Conservation (phyloP, 1,139 yeast species). For the Blastobotrys petasosporus region DNA sequence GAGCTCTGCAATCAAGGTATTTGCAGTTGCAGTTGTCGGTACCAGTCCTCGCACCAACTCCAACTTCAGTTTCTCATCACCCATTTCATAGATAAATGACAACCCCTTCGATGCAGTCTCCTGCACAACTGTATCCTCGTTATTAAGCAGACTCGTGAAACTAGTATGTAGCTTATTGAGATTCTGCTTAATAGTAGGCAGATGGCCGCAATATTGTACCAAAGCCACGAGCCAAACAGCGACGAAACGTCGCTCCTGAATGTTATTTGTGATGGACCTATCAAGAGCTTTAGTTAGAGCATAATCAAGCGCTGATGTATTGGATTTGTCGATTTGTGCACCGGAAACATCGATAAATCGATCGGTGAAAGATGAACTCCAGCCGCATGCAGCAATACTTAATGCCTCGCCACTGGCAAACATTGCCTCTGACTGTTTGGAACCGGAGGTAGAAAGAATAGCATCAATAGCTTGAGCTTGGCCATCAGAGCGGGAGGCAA, state of each 20-base stretch:
- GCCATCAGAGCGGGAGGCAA: conserved; percentile 26
- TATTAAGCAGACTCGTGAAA: conserved; percentile 69
- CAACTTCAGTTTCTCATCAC: conserved; percentile 63
- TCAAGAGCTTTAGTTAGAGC: conserved; percentile 46
- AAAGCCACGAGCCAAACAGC: conserved; percentile 83
- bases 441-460: conserved; percentile 53
- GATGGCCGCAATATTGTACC: conserved; percentile 63
- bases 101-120: conserved; percentile 91
- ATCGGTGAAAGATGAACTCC: conserved; percentile 57
- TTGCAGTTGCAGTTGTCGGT: conserved; percentile 65
- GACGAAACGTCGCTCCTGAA: conserved; percentile 64
- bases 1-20: conserved; percentile 72
- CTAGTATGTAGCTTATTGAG: conserved; percentile 59
- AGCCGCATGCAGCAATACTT: conserved; percentile 65
- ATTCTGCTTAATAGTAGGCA: conserved; percentile 39
- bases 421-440: conserved; percentile 67
- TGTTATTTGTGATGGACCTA: conserved; percentile 61
- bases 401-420: conserved; percentile 85
- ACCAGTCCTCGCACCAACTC: conserved; percentile 69
- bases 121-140: conserved; percentile 76
- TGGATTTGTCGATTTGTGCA: conserved; percentile 9
- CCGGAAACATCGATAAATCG: conserved; percentile 46
- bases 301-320: conserved; percentile 16
- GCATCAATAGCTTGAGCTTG: conserved; percentile 37
- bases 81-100: conserved; percentile 72